A percentile compares a stretch with the other conserved stretches of the same genome.
Conservation (phyloP, 768 basidiomycete species). For the Crepidotus variabilis region DNA sequence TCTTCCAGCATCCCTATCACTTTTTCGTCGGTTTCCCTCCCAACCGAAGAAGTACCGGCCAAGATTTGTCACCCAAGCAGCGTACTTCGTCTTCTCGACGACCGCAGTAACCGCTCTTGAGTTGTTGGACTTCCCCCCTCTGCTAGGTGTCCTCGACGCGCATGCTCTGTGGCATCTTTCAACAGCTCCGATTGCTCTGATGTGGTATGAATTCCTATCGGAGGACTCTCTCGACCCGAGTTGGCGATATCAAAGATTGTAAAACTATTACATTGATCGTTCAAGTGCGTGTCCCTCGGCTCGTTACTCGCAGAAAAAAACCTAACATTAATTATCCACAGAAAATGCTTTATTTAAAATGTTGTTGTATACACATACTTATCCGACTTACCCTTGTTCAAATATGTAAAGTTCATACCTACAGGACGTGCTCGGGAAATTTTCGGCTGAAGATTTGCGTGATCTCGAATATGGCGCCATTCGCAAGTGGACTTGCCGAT, state of each 20-base stretch:
- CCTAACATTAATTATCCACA: no score
- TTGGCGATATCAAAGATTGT: constrained; percentile 46
- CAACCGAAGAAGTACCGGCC: constrained; percentile 58
- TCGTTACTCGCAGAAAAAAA: no score
- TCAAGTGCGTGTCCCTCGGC: no score
- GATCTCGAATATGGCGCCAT: neutral
- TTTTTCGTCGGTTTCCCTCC: constrained; percentile 52
- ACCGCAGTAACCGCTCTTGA: constrained; percentile 78
- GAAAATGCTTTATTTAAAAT: no score
- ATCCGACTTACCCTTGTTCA: no score
- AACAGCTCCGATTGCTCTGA: constrained; percentile 70
- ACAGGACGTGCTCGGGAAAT: no score
- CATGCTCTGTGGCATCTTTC: constrained; percentile 92
- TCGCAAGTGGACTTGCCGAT: neutral
- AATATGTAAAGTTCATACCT: no score
- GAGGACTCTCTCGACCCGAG: constrained; percentile 67
- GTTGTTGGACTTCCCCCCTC: constrained; percentile 87
- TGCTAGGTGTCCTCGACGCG: constrained; percentile 75
- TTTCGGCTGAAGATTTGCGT: neutral
- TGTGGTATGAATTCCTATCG: constrained; percentile 86
- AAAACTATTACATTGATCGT: neutral
- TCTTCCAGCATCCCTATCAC: constrained; percentile 41
- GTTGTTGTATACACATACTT: no score
- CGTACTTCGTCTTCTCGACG: constrained; percentile 62
- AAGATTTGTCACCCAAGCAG: constrained; percentile 47